Evolutionary conservation across 2,329 filamentous ascomycete genomes (phyloP).

Genomic region (Aspergillus fructus): DNA sequence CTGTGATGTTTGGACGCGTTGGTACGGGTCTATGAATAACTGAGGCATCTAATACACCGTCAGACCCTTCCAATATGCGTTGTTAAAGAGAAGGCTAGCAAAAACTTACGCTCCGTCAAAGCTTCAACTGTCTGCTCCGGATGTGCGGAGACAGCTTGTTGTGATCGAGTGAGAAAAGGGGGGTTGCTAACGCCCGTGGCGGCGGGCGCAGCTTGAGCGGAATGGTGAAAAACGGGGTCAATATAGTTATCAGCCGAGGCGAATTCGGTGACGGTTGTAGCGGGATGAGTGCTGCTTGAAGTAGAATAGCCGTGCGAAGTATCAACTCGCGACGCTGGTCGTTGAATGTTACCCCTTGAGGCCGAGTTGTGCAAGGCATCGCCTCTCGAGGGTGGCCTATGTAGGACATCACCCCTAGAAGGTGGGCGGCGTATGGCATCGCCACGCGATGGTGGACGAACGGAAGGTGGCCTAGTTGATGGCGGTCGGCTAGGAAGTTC

Average conservation of each 20-base stretch:
- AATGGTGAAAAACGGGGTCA: not conserved
- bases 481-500: constrained; percentile 13
- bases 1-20: constrained; percentile 18
- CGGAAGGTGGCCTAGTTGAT: not conserved
- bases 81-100: not conserved
- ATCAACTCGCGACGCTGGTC: not conserved
- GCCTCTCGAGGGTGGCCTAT: constrained; percentile 27
- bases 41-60: constrained; percentile 16
- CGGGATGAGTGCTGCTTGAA: not conserved
- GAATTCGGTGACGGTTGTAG: not conserved
- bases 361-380: constrained; percentile 24
- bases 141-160: not conserved
- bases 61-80: not conserved
- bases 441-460: constrained; percentile 12
- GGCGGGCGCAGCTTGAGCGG: not conserved
- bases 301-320: not conserved
- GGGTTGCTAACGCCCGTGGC: not conserved
- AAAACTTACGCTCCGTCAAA: not conserved
- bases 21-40: constrained; percentile 23
- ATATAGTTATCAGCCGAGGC: not conserved
- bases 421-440: constrained; percentile 23
- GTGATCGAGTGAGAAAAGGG: not conserved
- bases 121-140: not conserved
- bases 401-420: constrained; percentile 11
- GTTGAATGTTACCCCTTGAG: not conserved